Evolutionary conservation across 108 stramenopile genomes (phyloP), one percentile per base, ranked within the genome.

Genomic region (Epipyxis sp.): DNA sequence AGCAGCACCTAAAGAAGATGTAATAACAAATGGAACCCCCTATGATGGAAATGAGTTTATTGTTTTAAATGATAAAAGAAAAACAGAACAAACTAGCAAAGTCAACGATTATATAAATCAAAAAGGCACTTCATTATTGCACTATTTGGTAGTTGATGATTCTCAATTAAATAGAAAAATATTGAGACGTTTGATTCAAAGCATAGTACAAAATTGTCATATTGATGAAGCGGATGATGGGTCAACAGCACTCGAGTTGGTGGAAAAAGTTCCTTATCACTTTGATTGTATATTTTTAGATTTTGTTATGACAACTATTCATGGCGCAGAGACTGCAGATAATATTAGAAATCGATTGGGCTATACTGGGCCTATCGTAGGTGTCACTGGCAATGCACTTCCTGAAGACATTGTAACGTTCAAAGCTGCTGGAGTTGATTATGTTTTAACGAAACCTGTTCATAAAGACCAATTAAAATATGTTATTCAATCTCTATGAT

Each of bases 361-460:
- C 25, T 80, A 54, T 44, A 67, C 72, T 25, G 16, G 37, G 20
- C 62, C 76, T 29, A 76, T 80, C 37, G n/a, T 80, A n/a, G 79
- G 79, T 27, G 30, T 74, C 50, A 80, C 79, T 27, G 79, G 79
- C 58, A 67, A 80, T 37, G 30, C 46, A 29, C 71, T 69, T 20
- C 27, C 16, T 29, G 72, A 80, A 59, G 79, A 80, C 44, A 30
- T 68, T 1, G 27, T 34, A n/a, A 45, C 42, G 37, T 69, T 79
- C 44, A 59, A 40, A 42, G 20, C 39, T 1, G 42, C 40, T 34
- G 78, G 78, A 1, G 67, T 58, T 10, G 29, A 10, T 34, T 32
- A 25, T 30, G 78, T 79, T 20, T 32, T 69, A 37, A 44, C 30
- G 37, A 79, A 79, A 58, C 78, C 78, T 1, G 20, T 79, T 1